Evolutionary conservation across 768 basidiomycete genomes (phyloP).

Genomic region (Boletus reticulatus): DNA sequence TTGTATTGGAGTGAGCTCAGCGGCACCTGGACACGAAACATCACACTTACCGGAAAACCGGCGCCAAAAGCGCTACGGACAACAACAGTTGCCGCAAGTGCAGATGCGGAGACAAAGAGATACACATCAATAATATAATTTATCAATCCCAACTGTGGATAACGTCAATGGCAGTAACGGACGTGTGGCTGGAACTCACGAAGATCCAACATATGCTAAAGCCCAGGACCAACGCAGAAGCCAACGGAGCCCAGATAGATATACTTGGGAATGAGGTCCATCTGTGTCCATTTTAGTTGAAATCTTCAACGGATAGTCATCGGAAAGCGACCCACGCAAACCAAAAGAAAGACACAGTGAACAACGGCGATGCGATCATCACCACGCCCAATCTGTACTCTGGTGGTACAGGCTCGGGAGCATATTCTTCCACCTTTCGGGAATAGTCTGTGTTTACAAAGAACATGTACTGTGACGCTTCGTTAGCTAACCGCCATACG

Average conservation of each 20-base stretch:
- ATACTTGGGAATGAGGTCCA: constrained; percentile 59
- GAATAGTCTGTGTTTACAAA: constrained; percentile 52
- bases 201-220: constrained; percentile 54
- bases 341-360: constrained; percentile 61
- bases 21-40: not conserved
- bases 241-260: constrained; percentile 52
- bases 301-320: not conserved
- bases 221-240: constrained; percentile 48
- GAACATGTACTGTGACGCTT: constrained; percentile 37
- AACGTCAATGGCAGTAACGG: not conserved
- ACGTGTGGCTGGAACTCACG: constrained; percentile 34
- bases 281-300: constrained; percentile 26
- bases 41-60: constrained; percentile 37
- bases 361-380: constrained; percentile 50
- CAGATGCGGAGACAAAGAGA: constrained; percentile 52
- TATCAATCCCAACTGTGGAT: constrained; percentile 45
- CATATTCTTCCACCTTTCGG: constrained; percentile 38
- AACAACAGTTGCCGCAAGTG: constrained; percentile 53
- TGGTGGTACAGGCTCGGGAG: constrained; percentile 55
- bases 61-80: constrained; percentile 53
- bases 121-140: constrained; percentile 67
- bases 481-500: constrained; percentile 44
- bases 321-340: constrained; percentile 41
- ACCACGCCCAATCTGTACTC: constrained; percentile 54
- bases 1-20: constrained; percentile 8